Evolutionary conservation across 495 filamentous ascomycete genomes (phyloP), one percentile per base, ranked within the genome.

Genomic region (Chlorociboria aeruginascens): DNA sequence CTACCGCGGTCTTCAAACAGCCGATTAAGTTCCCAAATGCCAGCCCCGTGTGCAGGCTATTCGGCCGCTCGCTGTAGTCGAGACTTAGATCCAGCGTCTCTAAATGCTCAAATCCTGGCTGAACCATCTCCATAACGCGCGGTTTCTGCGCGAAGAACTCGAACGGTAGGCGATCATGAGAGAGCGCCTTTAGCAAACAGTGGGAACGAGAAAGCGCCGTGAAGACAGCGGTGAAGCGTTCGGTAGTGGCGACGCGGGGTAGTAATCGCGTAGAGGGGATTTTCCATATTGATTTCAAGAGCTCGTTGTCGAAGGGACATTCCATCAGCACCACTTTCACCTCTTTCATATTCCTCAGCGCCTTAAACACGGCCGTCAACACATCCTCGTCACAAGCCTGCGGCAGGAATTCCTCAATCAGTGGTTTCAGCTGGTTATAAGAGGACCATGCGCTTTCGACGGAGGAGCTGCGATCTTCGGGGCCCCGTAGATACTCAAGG

Each of bases 111-210:
- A 51, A 45, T 2, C 31, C 44, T 8, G 40, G 12, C n/a, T 46
- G 44, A n/a, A 56, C 17, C 0, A 38, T 40, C 6, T 43, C 37
- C 3, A 49, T 42, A 7, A 46, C 3, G 1, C 33, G 33, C 12
- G 29, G 33, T 16, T 50, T 52, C 30, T 56, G 49, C 16, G 53
- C 46, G 34, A 57, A 57, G 47, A 53, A 57, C 25, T 57, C 50
- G 28, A 57, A 50, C 1, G 54, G 50, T 30, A 57, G 30, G 13
- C 54, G 17, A 25, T 57, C 54, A 28, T 57, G 54, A 8, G 41
- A 38, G 6, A 57, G 32, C 2, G 17, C 11, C 16, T 57, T 40
- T 1, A 56, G n/a, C 9, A 32, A 37, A 12, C 37, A 8, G 1
- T 17, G 38, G 3, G 41, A 46, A n/a, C 38, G 12, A 33, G 46